Evolutionary conservation across 2,329 filamentous ascomycete species (phyloP), one percentile per base, ranked within the genome.

Genomic region (Colletotrichum agaves): DNA sequence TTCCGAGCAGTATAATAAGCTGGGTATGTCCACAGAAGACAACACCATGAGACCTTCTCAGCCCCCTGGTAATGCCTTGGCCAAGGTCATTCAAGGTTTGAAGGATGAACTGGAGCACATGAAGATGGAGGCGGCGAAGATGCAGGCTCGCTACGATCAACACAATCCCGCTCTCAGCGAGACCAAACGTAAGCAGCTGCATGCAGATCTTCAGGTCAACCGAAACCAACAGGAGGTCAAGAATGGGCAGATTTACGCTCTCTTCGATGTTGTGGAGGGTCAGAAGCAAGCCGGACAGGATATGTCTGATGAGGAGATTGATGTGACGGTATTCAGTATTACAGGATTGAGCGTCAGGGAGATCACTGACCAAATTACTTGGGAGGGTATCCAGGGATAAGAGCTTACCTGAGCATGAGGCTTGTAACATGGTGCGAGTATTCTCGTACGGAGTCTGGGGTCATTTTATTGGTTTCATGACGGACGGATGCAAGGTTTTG

Each of bases 241-340:
- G 78, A 88, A 89, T 27, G 90, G 92, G 69, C 91, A 94, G 77
- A 90, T 97, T 46, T 97, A 97, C 79, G 87, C 88, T 46, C 83
- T 97, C 13, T 93, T 94, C 73, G 93, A 97, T 76, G 93, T 96
- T 1, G 83, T 96, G 0, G 93, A 95, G 78, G 92, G 91, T 5
- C 92, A 94, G 76, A 93, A 91, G 80, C 83, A 83, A 37, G 84
- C 85, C 3, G 88, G 88, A 0, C 86, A 88, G 73, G 83, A 85
- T 70, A 90, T 91, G 84, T 86, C 82, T 1, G 84, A 87, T 71
- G 85, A 88, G 19, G 85, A 89, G 73, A 81, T 90, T 47, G 89
- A 91, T 73, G 82, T 89, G 73, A 92, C 90, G 0, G 83, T 92
- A 12, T 78, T 84, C 59, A 87, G 83, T 74, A 85, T 87, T 35